Evolutionary conservation across 1,284 basidiomycete species (phyloP).

Genomic region (Irpex rosettiformis): DNA sequence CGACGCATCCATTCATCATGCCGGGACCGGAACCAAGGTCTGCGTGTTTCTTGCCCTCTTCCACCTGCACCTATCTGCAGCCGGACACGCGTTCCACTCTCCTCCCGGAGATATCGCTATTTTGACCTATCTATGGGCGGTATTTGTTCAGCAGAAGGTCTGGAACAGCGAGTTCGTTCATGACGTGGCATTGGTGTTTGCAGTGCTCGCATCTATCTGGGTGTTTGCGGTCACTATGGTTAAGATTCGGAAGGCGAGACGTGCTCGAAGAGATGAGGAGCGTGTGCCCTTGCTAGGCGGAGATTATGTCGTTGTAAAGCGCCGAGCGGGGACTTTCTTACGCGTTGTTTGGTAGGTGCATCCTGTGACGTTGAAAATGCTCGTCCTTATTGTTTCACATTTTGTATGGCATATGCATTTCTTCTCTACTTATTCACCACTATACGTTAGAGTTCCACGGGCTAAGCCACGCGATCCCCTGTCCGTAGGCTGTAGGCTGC

Average conservation of each 20-base stretch:
- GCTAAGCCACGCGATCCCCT: neutral
- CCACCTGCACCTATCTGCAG: constrained; percentile 91
- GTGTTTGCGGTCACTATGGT: constrained; percentile 68
- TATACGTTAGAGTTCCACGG: too few relatives aligned
- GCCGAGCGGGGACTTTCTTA: neutral
- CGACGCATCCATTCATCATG: constrained; percentile 58
- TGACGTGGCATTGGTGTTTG: constrained; percentile 87
- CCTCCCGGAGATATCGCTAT: constrained; percentile 86
- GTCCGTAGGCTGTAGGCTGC: neutral
- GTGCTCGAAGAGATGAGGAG: constrained; percentile 80
- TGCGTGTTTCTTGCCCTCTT: constrained; percentile 90
- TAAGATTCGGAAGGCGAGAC: constrained; percentile 39
- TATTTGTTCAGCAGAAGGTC: constrained; percentile 66
- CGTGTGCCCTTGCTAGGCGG: constrained; percentile 70
- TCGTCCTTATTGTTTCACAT: neutral
- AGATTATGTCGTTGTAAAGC: constrained; percentile 13
- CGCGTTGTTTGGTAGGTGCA: too few relatives aligned
- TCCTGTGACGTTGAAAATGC: neutral
- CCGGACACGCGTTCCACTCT: constrained; percentile 86
- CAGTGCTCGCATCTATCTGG: constrained; percentile 82
- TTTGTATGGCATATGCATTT: neutral
- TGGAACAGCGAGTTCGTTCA: constrained; percentile 64
- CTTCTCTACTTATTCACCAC: neutral
- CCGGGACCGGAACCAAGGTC: constrained; percentile 89
- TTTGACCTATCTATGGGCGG: constrained; percentile 78